phyloP scores from a whole-genome alignment of 1,139 yeast species.

The Casaregolazyma suthepensis region DNA sequence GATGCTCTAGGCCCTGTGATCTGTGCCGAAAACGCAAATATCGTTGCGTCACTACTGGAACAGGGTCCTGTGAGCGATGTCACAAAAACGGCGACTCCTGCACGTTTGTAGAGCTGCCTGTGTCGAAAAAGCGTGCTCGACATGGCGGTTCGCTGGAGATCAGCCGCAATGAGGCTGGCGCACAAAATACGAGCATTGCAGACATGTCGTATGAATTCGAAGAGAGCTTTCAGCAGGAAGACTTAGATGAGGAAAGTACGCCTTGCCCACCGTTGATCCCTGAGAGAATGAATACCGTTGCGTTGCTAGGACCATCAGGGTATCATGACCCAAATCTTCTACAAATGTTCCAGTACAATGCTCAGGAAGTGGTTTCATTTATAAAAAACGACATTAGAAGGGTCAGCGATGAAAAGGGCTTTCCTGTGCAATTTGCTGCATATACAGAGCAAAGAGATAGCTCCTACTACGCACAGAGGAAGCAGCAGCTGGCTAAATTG shows the following conservation, averaged over 20 bases:
- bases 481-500: constrained; percentile 20
- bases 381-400: constrained; percentile 31
- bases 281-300: constrained; percentile 23
- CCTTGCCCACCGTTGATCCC: constrained; percentile 25
- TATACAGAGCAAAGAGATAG: constrained; percentile 21
- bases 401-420: constrained; percentile 21
- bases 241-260: constrained; percentile 10
- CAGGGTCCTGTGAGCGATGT: constrained; percentile 24
- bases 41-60: constrained; percentile 23
- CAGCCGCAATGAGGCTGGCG: neutral
- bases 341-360: constrained; percentile 26
- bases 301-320: constrained; percentile 30
- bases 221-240: neutral
- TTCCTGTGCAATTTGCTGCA: constrained; percentile 29
- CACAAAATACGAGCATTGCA: neutral
- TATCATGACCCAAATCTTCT: constrained; percentile 34
- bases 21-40: constrained; percentile 26
- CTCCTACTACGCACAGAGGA: constrained; percentile 11
- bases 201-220: neutral
- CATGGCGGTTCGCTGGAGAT: neutral
- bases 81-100: constrained; percentile 20
- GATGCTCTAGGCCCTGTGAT: constrained; percentile 24
- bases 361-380: constrained; percentile 23
- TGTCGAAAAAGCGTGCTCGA: constrained; percentile 16
- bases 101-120: constrained; percentile 23